Evolutionary conservation across 2,329 filamentous ascomycete genomes (phyloP), one percentile per base, ranked within the genome.

Genomic region (Clarireedia paspali): DNA sequence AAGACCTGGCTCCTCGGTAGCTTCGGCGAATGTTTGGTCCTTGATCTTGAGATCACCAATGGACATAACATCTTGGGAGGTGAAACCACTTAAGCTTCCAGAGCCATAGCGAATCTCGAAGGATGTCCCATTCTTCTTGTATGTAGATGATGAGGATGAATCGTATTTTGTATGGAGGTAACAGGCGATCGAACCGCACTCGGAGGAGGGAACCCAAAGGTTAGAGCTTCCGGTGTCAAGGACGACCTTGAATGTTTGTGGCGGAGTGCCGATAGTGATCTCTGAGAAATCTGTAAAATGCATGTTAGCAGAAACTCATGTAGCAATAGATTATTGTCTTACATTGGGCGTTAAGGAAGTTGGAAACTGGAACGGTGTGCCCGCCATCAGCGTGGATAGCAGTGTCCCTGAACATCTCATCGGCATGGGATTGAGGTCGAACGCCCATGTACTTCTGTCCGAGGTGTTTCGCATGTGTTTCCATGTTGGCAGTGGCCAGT

Each of bases 291-390:
- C 91, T 95, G 59, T 1, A 6, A 36, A 23, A 7, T 6, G n/a
- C 14, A 39, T 30, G 63, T 62, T 64, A 62, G 56, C 14, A 39
- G 24, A 15, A 38, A 38, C 36, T 20, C 44, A 30, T 27, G 14
- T 17, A 24, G n/a, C 10, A 14, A 4, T 20, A 23, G 39, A 38
- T 20, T 36, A 39, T 76, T 17, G 34, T 7, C 88, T 70, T 86
- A 96, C 91, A 99, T 76, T 99, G 94, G 58, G 94, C 94, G 70
- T 99, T 99, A 78, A 97, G 78, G 78, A 96, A 99, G 84, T 99
- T 99, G 75, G 84, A 89, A 67, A 99, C 85, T 57, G 92, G 89
- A 44, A 99, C 88, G 57, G 85, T 83, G 74, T 97, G 92, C 58
- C 77, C 75, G 57, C 82, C 80, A 62, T 88, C 80, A 56, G 77